Base-by-base conservation (phyloP, 2,329 filamentous ascomycete species). In the Lachnellula subtilissima region DNA sequence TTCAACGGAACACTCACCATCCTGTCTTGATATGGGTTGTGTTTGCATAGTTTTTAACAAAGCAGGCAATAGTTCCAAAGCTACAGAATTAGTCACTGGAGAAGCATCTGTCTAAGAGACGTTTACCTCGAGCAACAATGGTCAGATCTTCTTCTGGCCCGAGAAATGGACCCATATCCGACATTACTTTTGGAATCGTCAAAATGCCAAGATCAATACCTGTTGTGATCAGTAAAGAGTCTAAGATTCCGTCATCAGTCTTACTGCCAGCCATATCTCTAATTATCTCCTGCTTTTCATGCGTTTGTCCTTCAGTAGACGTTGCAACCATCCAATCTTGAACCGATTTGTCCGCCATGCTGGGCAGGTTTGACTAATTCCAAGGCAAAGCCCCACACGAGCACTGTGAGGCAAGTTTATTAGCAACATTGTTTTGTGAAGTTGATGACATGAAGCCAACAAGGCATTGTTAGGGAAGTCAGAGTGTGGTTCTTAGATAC, bases 81-180 rank as follows among this genome's bases (percentile, higher is more conserved):
- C 59, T 63, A 47, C 35, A 22, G 12, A 45, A 28, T 64, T 23
- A 64, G 58, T 23, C 32, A 17, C 42, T 23, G 39, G 5, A 15
- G 12, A 5, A 19, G 35, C 3, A 17, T 3, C 19, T 11, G 8
- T 36, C 28, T 11, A 17, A 7, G 4, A 14, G 17, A 7, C 12
- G 17, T 45, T 7, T 58, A 62, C 65, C 64, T 64, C 55, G 57
- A 12, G 55, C 61, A 51, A 63, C 54, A 14, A 46, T 50, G 5
- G 59, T 35, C 22, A 62, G 45, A 42, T 65, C 59, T 23, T 50
- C 45, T 39, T 64, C 64, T 5, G 52, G 39, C 12, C 59, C 50
- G 19, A 66, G 42, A 39, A 59, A 62, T 39, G 58, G 55, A 37
- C 54, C 39, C 22, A 66, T 37, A 35, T 65, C 63, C 14, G 46